Evolutionary conservation across 1,284 basidiomycete genomes (phyloP), one percentile per base, ranked within the genome.

Genomic region (Pseudozyma sp.): DNA sequence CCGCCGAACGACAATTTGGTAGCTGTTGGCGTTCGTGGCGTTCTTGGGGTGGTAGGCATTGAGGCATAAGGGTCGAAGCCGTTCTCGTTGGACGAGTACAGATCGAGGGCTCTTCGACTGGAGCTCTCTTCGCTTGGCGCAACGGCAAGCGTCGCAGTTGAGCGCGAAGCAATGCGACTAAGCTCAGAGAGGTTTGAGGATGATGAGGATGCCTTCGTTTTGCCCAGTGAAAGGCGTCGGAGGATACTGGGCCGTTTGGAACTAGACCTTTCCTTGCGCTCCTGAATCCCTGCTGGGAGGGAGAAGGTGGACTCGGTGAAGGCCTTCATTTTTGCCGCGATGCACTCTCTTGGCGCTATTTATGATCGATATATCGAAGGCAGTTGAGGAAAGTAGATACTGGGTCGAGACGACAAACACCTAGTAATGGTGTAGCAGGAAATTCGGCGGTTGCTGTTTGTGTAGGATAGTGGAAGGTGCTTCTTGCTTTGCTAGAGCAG

Each of bases 151-250:
- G 59, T 52, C 1, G 45, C 43, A 3, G 58, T 57, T 6, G 65
- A 67, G 19, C 54, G 65, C 19, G 60, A 64, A 14, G 54, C 57
- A 1, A 58, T 59, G 39, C 55, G 58, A 42, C 18, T 45, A 2
- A 16, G 45, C 9, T 35, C 8, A 10, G 50, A 18, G 25, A 52
- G 50, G 34, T 39, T 60, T 3, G 45, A 35, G 1, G 59, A 39
- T 12, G 45, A 34, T n/a, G 53, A 35, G 2, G 53, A 39, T 7
- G 47, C 25, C 18, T 53, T 62, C 8, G 59, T 14, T 14, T 50
- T 56, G 14, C 60, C 53, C 6, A 70, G 57, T 3, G 61, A 60
- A 25, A 70, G 50, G n/a, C 68, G 61, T 8, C 45, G 58, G 9
- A 64, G 18, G 19, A 70, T n/a, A 45, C 25, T 61, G 34, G 25